phyloP scores from a whole-genome alignment of 345 rosid genomes.

The Turnera subulata region DNA sequence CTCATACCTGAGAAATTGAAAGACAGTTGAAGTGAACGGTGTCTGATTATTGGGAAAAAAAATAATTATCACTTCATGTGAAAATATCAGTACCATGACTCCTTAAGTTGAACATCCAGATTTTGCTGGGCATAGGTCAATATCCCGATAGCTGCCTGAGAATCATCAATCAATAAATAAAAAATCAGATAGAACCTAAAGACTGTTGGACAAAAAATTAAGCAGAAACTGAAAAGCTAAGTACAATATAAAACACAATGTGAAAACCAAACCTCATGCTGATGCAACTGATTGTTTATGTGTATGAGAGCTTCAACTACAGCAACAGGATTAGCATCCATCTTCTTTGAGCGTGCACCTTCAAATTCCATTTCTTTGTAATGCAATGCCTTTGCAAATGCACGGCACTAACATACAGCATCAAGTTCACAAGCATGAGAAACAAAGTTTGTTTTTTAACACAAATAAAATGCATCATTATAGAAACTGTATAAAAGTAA shows the following conservation, averaged over 20 bases:
- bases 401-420: conserved; percentile 64
- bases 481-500: no score
- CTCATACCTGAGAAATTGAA: conserved; percentile 69
- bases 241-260: conserved; percentile 1
- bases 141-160: conserved; percentile 97
- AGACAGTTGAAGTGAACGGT: background rate
- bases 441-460: background rate
- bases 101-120: conserved; percentile 89
- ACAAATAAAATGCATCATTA: no score
- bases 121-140: conserved; percentile 91
- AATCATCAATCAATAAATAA: conserved; percentile 2
- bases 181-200: conserved; percentile 1
- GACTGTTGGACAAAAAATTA: conserved; percentile 13
- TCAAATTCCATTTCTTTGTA: conserved; percentile 99
- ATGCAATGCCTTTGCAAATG: conserved; percentile 97
- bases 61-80: background rate
- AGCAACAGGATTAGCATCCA: conserved; percentile 97
- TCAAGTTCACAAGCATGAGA: background rate
- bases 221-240: background rate
- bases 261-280: conserved; percentile 65
- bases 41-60: background rate
- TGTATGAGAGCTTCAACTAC: conserved; percentile 97
- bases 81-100: conserved; percentile 64
- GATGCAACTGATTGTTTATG: conserved; percentile 96
- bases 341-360: conserved; percentile 79